Evolutionary conservation across 2,329 filamentous ascomycete genomes (phyloP).

Genomic region (Phialemoniopsis sp.): DNA sequence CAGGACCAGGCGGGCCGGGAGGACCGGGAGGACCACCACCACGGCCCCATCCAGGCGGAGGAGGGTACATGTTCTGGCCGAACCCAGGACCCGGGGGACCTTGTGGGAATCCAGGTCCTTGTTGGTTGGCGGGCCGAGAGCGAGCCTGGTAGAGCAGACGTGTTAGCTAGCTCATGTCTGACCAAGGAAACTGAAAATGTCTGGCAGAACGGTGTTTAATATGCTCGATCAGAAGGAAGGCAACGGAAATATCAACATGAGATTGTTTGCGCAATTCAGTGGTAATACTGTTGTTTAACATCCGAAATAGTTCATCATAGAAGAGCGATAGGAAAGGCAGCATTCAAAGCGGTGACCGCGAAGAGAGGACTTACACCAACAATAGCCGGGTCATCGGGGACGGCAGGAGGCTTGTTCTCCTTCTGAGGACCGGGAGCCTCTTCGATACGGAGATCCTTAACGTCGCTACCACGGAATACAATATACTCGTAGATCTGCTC

Average conservation of each 20-base stretch:
- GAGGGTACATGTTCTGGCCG: slow-evolving; percentile 18
- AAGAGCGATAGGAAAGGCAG: slow-evolving; percentile 8
- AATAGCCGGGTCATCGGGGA: slow-evolving; percentile 94
- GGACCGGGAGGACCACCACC: slow-evolving; percentile 19
- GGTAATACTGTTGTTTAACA: slow-evolving; percentile 77
- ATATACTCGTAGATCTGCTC: slow-evolving; percentile 97
- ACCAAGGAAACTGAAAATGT: slow-evolving; percentile 16
- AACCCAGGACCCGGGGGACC: slow-evolving; percentile 19
- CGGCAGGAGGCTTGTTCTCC: slow-evolving; percentile 69
- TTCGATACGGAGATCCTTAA: slow-evolving; percentile 95
- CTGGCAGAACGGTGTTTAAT: slow-evolving; percentile 11
- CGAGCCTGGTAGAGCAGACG: slow-evolving; percentile 31
- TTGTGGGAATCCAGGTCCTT: slow-evolving; percentile 15
- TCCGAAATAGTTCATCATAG: slow-evolving; percentile 96
- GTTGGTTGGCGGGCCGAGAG: slow-evolving; percentile 24
- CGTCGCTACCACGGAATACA: slow-evolving; percentile 95
- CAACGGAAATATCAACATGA: slow-evolving; percentile 99
- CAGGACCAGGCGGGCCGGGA: slow-evolving; percentile 17
- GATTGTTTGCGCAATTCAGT: slow-evolving; percentile 87
- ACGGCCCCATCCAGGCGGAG: slow-evolving; percentile 25
- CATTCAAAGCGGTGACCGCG: slow-evolving; percentile 5
- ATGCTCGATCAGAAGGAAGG: slow-evolving; percentile 90
- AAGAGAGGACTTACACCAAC: slow-evolving; percentile 76
- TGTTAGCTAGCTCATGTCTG: slow-evolving; percentile 15
- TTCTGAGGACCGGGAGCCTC: slow-evolving; percentile 70